Conservation (phyloP, 352 stramenopile species). For the Pythium guiyangense region DNA sequence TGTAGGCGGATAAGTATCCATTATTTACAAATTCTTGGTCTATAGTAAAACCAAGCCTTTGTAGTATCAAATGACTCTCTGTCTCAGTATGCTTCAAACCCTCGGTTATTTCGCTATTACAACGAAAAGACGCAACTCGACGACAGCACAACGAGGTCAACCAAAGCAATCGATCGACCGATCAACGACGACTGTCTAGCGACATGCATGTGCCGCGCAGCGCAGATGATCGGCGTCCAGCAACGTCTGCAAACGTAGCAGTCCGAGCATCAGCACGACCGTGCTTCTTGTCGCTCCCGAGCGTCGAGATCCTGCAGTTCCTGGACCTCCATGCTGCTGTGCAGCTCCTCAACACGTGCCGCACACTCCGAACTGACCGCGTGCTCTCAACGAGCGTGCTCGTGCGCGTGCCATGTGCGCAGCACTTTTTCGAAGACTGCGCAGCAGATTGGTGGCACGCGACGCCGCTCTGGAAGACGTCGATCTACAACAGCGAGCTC, state of each 20-base stretch:
- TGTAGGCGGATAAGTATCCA: not conserved
- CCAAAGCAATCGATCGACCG: too few relatives aligned
- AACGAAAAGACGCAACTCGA: too few relatives aligned
- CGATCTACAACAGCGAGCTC: constrained; percentile 16
- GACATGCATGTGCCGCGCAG: not conserved
- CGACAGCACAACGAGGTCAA: too few relatives aligned
- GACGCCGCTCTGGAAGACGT: constrained; percentile 32
- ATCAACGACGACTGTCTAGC: too few relatives aligned
- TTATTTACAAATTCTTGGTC: not conserved
- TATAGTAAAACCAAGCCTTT: too few relatives aligned
- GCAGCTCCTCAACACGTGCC: constrained; percentile 41
- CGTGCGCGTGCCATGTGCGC: constrained; percentile 38
- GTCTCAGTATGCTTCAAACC: not conserved
- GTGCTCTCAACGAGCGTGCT: constrained; percentile 38
- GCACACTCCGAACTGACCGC: constrained; percentile 30
- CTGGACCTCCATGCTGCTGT: constrained; percentile 41
- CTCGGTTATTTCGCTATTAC: not conserved
- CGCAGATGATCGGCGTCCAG: not conserved
- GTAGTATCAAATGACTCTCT: too few relatives aligned
- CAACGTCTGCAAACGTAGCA: not conserved
- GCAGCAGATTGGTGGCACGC: constrained; percentile 52
- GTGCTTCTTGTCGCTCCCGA: constrained; percentile 35
- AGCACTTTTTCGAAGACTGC: constrained; percentile 52
- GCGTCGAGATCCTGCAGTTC: constrained; percentile 36
- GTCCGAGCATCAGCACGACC: constrained; percentile 1